These are phyloP conservation scores for Emiliania huxleyi DNA, from an alignment of 78 protist genomes.

Conservation along the genomic window DNA sequence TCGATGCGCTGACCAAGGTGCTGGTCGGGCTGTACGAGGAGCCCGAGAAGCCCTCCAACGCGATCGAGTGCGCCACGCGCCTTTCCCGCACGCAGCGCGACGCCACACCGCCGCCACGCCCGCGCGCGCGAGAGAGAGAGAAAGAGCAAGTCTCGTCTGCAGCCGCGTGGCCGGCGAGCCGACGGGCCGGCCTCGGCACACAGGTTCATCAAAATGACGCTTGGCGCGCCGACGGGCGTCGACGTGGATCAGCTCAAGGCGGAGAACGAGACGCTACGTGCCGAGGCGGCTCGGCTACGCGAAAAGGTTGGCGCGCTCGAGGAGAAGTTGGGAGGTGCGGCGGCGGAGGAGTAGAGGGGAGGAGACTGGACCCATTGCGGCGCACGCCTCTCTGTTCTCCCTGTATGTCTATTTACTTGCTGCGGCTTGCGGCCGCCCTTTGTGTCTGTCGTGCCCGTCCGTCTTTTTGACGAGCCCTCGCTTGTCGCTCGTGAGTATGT, in stretches of 20 bases:
- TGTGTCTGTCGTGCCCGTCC: no score
- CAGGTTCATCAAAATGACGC: slow-evolving; percentile 59
- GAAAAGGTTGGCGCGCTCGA: no score
- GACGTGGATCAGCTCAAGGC: slow-evolving; percentile 54
- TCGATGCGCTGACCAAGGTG: slow-evolving; percentile 75
- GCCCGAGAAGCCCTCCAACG: slow-evolving; percentile 77
- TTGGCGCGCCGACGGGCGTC: slow-evolving; percentile 54
- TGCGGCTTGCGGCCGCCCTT: no score
- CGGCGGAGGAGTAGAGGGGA: no score
- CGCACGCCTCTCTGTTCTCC: no score
- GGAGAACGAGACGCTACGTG: slow-evolving; percentile 54
- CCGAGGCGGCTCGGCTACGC: background rate
- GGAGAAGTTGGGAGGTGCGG: no score
- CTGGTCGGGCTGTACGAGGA: slow-evolving; percentile 78
- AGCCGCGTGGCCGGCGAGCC: background rate
- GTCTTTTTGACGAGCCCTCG: no score
- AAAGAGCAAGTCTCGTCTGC: no score
- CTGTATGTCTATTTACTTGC: no score
- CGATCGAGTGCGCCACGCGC: slow-evolving; percentile 47
- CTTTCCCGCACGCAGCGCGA: background rate
- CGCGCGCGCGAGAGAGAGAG: background rate
- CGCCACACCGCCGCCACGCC: background rate
- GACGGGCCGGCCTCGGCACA: background rate
- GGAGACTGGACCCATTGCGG: no score
- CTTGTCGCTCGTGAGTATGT: no score